These are phyloP conservation scores for Alternaria ventricosa DNA, from an alignment of 2,329 filamentous ascomycete species.

Conservation along the genomic window DNA sequence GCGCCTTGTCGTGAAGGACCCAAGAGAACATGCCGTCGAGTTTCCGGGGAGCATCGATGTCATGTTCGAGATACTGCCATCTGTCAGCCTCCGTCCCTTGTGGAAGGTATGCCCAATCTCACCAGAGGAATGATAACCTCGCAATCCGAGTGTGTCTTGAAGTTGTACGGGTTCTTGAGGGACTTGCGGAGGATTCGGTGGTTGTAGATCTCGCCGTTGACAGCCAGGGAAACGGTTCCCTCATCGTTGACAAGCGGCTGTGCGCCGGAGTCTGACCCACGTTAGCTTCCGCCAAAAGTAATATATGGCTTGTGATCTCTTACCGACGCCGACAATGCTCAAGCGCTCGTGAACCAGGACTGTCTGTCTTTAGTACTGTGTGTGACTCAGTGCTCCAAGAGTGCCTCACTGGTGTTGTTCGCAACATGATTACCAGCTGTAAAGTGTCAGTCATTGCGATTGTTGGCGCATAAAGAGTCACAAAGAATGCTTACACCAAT, in stretches of 20 bases:
- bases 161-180: constrained; percentile 84
- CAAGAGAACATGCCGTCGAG: constrained; percentile 99
- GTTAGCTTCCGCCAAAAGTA: constrained; percentile 25
- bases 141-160: constrained; percentile 98
- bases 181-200: constrained; percentile 91
- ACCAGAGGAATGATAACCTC: constrained; percentile 98
- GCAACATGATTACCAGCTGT: constrained; percentile 85
- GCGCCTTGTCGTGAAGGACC: constrained; percentile 94
- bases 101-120: constrained; percentile 46
- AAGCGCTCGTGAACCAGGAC: constrained; percentile 95
- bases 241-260: constrained; percentile 95
- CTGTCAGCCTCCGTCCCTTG: constrained; percentile 23
- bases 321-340: constrained; percentile 96
- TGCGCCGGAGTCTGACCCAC: constrained; percentile 79
- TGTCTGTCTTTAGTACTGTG: constrained; percentile 33
- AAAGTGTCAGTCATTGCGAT: constrained; percentile 41
- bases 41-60: constrained; percentile 86
- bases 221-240: constrained; percentile 84
- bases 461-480: constrained; percentile 34
- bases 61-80: constrained; percentile 85
- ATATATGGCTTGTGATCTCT: constrained; percentile 48
- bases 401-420: constrained; percentile 81
- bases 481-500: constrained; percentile 81
- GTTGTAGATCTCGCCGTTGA: constrained; percentile 99
- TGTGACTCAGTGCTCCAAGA: background rate